Conservation (phyloP, 2,329 filamentous ascomycete species). For the Fusarium sp. region DNA sequence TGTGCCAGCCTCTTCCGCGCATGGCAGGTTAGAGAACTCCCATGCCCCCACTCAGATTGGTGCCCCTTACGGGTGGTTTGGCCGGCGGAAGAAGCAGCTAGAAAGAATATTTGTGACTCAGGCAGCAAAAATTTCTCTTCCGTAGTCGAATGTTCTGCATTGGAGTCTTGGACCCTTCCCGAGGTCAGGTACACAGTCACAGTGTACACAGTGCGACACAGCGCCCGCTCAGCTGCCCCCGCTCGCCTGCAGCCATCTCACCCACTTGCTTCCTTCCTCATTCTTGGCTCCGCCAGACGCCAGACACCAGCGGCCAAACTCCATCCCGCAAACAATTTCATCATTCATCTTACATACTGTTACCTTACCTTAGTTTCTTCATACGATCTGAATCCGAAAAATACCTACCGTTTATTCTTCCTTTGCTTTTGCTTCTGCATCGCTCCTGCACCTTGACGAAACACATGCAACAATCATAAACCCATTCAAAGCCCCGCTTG, state of each 20-base stretch:
- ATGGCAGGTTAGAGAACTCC: constrained; percentile 1
- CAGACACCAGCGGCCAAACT: constrained; percentile 17
- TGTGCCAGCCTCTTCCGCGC: constrained; percentile 20
- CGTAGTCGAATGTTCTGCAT: constrained; percentile 3
- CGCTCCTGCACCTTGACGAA: constrained; percentile 10
- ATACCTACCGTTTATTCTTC: constrained; percentile 18
- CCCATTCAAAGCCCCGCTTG: constrained; percentile 31
- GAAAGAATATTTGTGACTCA: constrained; percentile 53
- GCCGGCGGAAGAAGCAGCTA: constrained; percentile 46
- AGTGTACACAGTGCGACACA: constrained; percentile 27
- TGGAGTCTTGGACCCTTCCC: constrained; percentile 16
- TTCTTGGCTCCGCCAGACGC: constrained; percentile 34
- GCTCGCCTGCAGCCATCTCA: constrained; percentile 22
- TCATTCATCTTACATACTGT: constrained; percentile 44
- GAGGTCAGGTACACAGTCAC: constrained; percentile 14
- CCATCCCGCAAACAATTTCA: constrained; percentile 34
- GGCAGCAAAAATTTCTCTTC: constrained; percentile 51
- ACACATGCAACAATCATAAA: constrained; percentile 17
- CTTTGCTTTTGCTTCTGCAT: constrained; percentile 15
- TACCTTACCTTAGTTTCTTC: constrained; percentile 21
- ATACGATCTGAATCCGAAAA: constrained; percentile 42
- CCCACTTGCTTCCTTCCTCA: constrained; percentile 4
- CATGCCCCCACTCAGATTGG: constrained; percentile 23
- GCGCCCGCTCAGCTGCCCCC: constrained; percentile 28
- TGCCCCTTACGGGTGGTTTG: constrained; percentile 24